A percentile compares a stretch with the other conserved stretches of the same genome.
Evolutionary conservation across 176 grass and related monocot genomes (phyloP).

Genomic region (Neostapfia colusana): DNA sequence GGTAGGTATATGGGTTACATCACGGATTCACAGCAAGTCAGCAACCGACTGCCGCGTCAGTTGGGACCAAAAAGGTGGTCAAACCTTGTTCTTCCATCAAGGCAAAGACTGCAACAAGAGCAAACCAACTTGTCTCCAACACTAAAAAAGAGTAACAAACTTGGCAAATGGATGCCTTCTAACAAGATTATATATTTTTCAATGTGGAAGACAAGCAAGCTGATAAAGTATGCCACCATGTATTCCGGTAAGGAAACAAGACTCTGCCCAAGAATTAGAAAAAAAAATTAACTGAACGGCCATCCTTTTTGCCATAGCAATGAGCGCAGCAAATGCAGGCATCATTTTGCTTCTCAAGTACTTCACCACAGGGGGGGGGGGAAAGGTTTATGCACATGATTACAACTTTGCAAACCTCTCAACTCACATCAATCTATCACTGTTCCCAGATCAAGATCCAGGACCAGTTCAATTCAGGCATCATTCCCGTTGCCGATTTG

Average conservation of each 20-base stretch:
- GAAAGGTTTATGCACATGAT: slow-evolving; percentile 34
- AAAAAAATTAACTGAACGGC: no score
- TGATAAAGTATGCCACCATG: slow-evolving; percentile 19
- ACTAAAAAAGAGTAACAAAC: slow-evolving; percentile 1
- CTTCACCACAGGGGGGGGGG: slow-evolving; percentile 9
- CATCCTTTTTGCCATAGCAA: no score
- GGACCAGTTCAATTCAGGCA: slow-evolving; percentile 38
- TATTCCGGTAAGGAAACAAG: slow-evolving; percentile 26
- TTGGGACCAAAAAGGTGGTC: slow-evolving; percentile 24
- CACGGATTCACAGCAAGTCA: no score
- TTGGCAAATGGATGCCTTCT: slow-evolving; percentile 4
- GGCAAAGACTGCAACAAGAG: not conserved
- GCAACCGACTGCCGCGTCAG: slow-evolving; percentile 15
- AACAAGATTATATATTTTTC: not conserved
- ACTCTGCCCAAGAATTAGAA: slow-evolving; percentile 34
- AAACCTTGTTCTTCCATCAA: slow-evolving; percentile 35
- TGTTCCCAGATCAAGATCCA: slow-evolving; percentile 46
- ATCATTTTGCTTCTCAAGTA: slow-evolving; percentile 54
- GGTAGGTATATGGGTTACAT: slow-evolving; percentile 28
- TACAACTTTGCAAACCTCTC: slow-evolving; percentile 44
- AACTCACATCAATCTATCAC: slow-evolving; percentile 50
- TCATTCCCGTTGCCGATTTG: slow-evolving; percentile 36
- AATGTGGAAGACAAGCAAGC: slow-evolving; percentile 11
- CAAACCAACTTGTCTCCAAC: no score
- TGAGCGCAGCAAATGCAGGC: slow-evolving; percentile 52